Base-by-base conservation (phyloP, 2,329 filamentous ascomycete genomes). In the Colletotrichum cuscutae region DNA sequence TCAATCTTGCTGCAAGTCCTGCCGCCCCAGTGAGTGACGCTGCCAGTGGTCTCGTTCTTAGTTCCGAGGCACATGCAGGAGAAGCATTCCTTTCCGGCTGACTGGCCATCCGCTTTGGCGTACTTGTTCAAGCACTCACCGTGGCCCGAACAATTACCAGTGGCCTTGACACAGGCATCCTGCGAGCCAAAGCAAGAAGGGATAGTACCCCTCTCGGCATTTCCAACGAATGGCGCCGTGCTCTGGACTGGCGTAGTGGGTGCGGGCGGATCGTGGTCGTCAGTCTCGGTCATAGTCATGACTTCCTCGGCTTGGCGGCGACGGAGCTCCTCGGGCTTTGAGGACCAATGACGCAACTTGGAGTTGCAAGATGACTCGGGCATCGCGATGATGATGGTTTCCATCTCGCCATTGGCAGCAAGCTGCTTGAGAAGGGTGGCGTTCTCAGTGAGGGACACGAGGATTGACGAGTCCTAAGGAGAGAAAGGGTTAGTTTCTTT, bases 1-100 rank as follows among this genome's bases (percentile, higher is more conserved):
- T 99, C 96, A 82, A 92, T 89, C 90, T 98, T 99, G 80, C 97
- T 91, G 85, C 97, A 99, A 59, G 93, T 92, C 49, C 90, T 86
- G 19, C 97, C 97, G 62, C 92, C 96, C 95, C 95, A 98, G 79
- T 92, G 88, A 0, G 90, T 90, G 15, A 91, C 90, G 82, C 91
- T 91, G 49, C 88, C 85, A 19, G 83, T 86, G n/a, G 81, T 81
- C 57, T 87, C 85, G 64, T 87, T 85, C 42, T 85, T 82, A 35
- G 91, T 93, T 54, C 89, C 84, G 66, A 86, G 84, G 85, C 97
- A 99, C 75, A 86, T 86, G 86, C 97, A 99, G 70, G 89, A 87
- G 81, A 92, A 98, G 89, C 96, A 98, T 9, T 12, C 32, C 11
- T 75, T 76, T 70, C 86, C 86, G 65, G 80, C 81, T 22, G 84